Evolutionary conservation across 2,329 filamentous ascomycete genomes (phyloP).

Genomic region (Lasiodiplodia citricola): DNA sequence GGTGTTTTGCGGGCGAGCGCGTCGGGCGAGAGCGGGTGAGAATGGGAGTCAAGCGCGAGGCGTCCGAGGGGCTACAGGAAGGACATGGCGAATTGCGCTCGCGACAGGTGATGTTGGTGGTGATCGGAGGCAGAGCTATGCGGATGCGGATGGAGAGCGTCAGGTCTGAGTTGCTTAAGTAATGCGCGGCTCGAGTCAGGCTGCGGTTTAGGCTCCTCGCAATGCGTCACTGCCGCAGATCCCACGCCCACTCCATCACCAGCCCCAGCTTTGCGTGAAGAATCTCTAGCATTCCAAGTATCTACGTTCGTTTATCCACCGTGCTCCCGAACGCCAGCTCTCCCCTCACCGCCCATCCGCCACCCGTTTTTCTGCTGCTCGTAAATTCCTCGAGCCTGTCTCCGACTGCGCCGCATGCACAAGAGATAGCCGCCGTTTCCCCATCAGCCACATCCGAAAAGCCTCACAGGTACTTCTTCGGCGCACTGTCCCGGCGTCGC

Average conservation of each 20-base stretch:
- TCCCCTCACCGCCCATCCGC: background rate
- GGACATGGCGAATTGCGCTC: constrained; percentile 11
- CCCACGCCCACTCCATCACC: background rate
- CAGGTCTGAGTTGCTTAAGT: constrained; percentile 7
- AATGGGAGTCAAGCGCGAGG: constrained; percentile 1
- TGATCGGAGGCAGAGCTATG: constrained; percentile 21
- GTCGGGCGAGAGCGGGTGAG: background rate
- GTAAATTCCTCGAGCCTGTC: background rate
- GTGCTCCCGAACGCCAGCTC: background rate
- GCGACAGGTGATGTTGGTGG: constrained; percentile 15
- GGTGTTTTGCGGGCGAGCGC: background rate
- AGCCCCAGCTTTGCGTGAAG: background rate
- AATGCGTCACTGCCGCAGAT: constrained; percentile 21
- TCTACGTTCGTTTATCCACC: background rate
- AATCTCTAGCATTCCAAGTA: constrained; percentile 15
- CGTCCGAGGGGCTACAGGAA: constrained; percentile 7
- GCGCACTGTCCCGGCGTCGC: constrained; percentile 72
- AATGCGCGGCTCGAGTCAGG: constrained; percentile 15
- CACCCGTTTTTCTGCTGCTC: background rate
- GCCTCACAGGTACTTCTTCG: constrained; percentile 85
- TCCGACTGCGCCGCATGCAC: constrained; percentile 1
- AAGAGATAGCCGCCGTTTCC: background rate
- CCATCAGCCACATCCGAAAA: background rate
- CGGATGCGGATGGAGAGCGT: constrained; percentile 16
- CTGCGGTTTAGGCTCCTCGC: background rate